phyloP scores from a whole-genome alignment of 345 rosid genomes.

The Ricinus communis region DNA sequence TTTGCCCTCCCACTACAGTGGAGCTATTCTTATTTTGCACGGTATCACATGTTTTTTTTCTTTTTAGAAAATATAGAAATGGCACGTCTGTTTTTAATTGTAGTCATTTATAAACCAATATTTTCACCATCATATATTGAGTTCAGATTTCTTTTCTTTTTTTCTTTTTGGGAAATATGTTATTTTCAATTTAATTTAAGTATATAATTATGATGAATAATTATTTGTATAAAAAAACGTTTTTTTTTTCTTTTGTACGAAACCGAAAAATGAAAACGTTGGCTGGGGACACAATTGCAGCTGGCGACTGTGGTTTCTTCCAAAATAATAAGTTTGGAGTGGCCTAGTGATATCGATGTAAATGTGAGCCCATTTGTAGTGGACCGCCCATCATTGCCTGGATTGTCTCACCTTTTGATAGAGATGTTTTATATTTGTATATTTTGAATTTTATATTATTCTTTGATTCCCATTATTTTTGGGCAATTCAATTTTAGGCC shows the following conservation, averaged over 20 bases:
- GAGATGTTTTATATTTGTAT: background rate
- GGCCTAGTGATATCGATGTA: background rate
- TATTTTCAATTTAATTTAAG: too few relatives aligned
- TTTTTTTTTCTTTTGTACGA: background rate
- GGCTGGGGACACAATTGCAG: background rate
- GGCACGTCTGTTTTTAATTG: too few relatives aligned
- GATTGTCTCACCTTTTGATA: background rate
- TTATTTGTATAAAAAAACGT: too few relatives aligned
- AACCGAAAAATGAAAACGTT: background rate
- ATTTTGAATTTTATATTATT: too few relatives aligned
- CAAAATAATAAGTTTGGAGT: background rate
- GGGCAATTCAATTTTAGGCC: too few relatives aligned
- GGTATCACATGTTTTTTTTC: too few relatives aligned
- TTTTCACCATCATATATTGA: too few relatives aligned
- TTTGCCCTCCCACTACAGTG: background rate
- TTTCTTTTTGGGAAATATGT: background rate
- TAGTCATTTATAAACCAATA: too few relatives aligned
- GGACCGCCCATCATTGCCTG: background rate
- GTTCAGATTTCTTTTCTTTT: background rate
- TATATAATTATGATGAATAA: too few relatives aligned
- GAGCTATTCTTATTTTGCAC: background rate
- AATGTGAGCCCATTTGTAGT: background rate
- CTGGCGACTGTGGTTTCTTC: background rate
- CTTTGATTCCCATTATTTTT: too few relatives aligned
- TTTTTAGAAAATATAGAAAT: background rate